A percentile compares a stretch with the other conserved stretches of the same genome.
phyloP scores from a whole-genome alignment of 345 rosid genomes.

The Triadica sebifera region DNA sequence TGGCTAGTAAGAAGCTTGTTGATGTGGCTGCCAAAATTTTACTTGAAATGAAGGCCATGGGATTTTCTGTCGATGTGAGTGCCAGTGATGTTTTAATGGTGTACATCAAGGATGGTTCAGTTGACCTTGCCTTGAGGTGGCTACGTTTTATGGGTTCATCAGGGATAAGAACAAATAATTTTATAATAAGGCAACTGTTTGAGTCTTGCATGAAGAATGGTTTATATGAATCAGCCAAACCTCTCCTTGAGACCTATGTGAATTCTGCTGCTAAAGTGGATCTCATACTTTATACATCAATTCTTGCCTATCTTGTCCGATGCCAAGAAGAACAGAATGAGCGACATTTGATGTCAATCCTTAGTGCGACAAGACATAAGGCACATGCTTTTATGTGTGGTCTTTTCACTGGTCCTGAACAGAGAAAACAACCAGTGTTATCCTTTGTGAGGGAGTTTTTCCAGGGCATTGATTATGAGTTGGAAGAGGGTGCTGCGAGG shows the following conservation, averaged over 20 bases:
- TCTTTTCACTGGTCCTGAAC: slow-evolving; percentile 91
- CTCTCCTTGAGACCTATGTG: slow-evolving; percentile 84
- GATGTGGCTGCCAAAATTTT: slow-evolving; percentile 91
- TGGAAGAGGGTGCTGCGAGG: slow-evolving; percentile 92
- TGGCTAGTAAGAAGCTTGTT: slow-evolving; percentile 88
- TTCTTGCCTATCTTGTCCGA: slow-evolving; percentile 87
- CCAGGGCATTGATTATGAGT: slow-evolving; percentile 85
- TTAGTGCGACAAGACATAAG: slow-evolving; percentile 73
- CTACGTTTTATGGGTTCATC: slow-evolving; percentile 94
- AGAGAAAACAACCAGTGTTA: slow-evolving; percentile 84
- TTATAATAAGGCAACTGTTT: slow-evolving; percentile 86
- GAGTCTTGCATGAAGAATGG: slow-evolving; percentile 95
- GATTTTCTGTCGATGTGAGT: slow-evolving; percentile 82
- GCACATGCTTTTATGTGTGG: slow-evolving; percentile 90
- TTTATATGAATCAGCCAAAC: slow-evolving; percentile 79
- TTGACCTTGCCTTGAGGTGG: slow-evolving; percentile 92
- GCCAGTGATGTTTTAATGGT: slow-evolving; percentile 97
- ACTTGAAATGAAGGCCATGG: slow-evolving; percentile 96
- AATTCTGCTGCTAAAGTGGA: slow-evolving; percentile 85
- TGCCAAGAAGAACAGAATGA: slow-evolving; percentile 90
- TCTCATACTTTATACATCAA: slow-evolving; percentile 87
- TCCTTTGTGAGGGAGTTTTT: slow-evolving; percentile 85
- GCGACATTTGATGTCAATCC: slow-evolving; percentile 85
- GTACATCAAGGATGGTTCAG: slow-evolving; percentile 86
- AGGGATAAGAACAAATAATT: slow-evolving; percentile 84